A percentile compares a stretch with the other conserved stretches of the same genome.
These are phyloP conservation scores for Pythium monospermum DNA, from an alignment of 352 stramenopile genomes.

Conservation along the genomic window DNA sequence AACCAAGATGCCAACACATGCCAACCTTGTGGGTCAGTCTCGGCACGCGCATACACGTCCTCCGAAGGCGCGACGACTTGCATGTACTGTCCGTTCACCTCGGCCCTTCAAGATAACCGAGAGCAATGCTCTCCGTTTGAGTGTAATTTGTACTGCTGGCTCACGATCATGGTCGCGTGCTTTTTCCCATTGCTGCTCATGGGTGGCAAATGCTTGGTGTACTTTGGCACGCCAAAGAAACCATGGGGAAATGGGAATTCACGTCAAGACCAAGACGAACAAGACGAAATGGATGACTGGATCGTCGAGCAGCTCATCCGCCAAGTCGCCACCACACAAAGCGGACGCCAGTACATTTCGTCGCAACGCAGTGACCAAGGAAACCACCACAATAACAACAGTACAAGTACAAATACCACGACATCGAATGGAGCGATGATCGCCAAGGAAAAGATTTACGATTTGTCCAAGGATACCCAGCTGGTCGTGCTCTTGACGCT, in stretches of 20 bases:
- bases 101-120: conserved; percentile 30
- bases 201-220: conserved; percentile 43
- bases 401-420: too few relatives aligned
- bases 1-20: conserved; percentile 41
- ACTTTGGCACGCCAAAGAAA: conserved; percentile 33
- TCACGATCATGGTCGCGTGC: conserved; percentile 51
- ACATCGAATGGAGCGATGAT: background rate
- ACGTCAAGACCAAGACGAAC: conserved; percentile 32
- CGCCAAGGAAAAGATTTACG: conserved; percentile 35
- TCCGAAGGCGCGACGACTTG: conserved; percentile 47
- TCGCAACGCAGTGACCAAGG: too few relatives aligned
- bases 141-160: conserved; percentile 58
- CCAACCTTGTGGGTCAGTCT: conserved; percentile 36
- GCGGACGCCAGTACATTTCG: background rate
- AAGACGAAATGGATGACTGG: conserved; percentile 67
- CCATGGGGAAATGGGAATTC: too few relatives aligned
- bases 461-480: conserved; percentile 51
- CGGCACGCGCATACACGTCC: conserved; percentile 41
- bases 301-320: conserved; percentile 60
- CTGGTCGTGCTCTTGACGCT: conserved; percentile 50
- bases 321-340: conserved; percentile 31
- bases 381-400: too few relatives aligned
- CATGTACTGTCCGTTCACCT: conserved; percentile 61
- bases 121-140: conserved; percentile 39
- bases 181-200: conserved; percentile 47